These are phyloP conservation scores for Geotrichum fermentans DNA, from an alignment of 1,139 yeast genomes.

Conservation along the genomic window DNA sequence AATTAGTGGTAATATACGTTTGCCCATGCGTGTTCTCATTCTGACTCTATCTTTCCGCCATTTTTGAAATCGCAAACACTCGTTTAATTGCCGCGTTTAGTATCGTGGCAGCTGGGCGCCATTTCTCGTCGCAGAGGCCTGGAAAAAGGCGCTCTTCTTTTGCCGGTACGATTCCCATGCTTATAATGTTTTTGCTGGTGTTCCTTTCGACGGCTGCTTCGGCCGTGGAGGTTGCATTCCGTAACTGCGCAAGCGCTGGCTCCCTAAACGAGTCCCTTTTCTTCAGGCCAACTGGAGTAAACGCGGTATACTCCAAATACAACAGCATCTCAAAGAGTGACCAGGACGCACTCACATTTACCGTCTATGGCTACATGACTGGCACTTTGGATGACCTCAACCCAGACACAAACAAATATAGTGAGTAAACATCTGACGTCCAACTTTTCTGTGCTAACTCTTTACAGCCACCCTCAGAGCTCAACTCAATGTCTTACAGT, in stretches of 20 bases:
- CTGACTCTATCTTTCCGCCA: no score
- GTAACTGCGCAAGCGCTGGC: not conserved
- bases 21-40: no score
- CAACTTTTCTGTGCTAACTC: not conserved
- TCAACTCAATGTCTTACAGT: conserved; percentile 27
- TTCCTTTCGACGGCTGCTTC: not conserved
- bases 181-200: conserved; percentile 5
- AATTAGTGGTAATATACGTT: no score
- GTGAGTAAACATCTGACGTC: conserved; percentile 1
- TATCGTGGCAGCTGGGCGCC: conserved; percentile 12
- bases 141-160: not conserved
- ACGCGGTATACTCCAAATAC: no score
- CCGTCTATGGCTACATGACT: conserved; percentile 28
- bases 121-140: not conserved
- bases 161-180: no score
- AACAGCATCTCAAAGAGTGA: no score
- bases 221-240: conserved; percentile 6
- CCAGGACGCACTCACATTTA: conserved; percentile 21
- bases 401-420: conserved; percentile 28
- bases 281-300: no score
- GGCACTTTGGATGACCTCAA: conserved; percentile 29
- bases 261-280: conserved; percentile 11
- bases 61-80: no score
- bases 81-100: conserved; percentile 9
- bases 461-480: conserved; percentile 28